phyloP scores from a whole-genome alignment of 345 rosid genomes.

The Melaleuca quinquenervia region DNA sequence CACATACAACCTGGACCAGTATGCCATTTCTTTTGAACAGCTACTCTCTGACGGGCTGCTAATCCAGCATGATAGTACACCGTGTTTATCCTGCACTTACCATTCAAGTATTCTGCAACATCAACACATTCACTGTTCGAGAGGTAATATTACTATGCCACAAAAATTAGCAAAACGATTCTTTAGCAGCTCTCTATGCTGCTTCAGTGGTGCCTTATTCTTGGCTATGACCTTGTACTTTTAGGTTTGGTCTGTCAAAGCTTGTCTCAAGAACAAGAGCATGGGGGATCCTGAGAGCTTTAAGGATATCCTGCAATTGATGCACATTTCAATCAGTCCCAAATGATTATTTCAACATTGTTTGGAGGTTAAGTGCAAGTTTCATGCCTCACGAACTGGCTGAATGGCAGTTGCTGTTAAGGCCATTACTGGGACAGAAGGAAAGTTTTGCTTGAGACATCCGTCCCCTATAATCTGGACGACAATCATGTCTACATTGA shows the following conservation, averaged over 20 bases:
- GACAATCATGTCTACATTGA: constrained; percentile 97
- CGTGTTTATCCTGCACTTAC: constrained; percentile 61
- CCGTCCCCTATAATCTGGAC: constrained; percentile 85
- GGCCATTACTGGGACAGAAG: constrained; percentile 67
- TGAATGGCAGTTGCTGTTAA: constrained; percentile 86
- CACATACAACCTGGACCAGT: constrained; percentile 71
- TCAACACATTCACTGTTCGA: constrained; percentile 80
- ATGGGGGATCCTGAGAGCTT: too few species aligned
- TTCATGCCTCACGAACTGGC: constrained; percentile 57
- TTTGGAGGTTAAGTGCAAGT: not conserved
- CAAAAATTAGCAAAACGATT: constrained; percentile 60
- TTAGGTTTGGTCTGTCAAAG: too few species aligned
- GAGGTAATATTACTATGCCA: constrained; percentile 80
- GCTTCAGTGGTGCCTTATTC: constrained; percentile 67
- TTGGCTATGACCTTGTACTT: constrained; percentile 75
- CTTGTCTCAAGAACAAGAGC: too few species aligned
- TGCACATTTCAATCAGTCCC: not conserved
- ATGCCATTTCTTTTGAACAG: constrained; percentile 81
- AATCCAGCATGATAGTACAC: constrained; percentile 80
- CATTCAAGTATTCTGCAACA: constrained; percentile 67
- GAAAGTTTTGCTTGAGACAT: constrained; percentile 72
- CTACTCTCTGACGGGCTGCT: constrained; percentile 61
- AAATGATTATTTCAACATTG: not conserved
- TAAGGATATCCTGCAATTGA: too few species aligned
- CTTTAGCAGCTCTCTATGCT: constrained; percentile 59